These are phyloP conservation scores for Globisporangium takayamanum DNA, from an alignment of 352 stramenopile genomes.

Conservation along the genomic window DNA sequence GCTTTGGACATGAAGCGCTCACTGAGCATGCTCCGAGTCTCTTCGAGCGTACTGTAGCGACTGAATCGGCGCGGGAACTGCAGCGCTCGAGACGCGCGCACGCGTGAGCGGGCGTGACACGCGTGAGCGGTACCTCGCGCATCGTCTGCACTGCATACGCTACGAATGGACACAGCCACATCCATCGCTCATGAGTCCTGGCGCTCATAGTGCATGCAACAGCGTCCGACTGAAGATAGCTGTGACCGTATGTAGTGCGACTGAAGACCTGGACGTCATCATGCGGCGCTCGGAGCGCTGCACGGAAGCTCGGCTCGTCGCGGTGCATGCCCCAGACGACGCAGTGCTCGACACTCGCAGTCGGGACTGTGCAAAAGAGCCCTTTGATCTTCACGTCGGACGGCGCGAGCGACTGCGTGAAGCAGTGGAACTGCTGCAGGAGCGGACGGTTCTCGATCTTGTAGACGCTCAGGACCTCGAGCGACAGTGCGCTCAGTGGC, in stretches of 20 bases:
- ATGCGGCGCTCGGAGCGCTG: background rate
- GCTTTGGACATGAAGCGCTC: background rate
- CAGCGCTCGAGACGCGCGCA: conserved; percentile 11
- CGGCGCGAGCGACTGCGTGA: conserved; percentile 16
- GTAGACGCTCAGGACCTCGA: conserved; percentile 76
- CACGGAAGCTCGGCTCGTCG: conserved; percentile 8
- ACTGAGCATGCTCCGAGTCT: conserved; percentile 4
- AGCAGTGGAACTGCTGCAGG: conserved; percentile 49
- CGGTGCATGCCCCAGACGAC: conserved; percentile 57
- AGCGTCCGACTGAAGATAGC: background rate
- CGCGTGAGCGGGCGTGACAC: conserved; percentile 8
- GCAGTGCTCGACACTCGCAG: conserved; percentile 44
- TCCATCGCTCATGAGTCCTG: background rate
- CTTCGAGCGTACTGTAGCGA: conserved; percentile 67
- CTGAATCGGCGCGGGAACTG: conserved; percentile 61
- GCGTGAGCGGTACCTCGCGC: conserved; percentile 18
- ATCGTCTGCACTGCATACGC: background rate
- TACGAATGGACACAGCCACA: background rate
- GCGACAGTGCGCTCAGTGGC: background rate
- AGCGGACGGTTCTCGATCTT: conserved; percentile 73
- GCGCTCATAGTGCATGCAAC: background rate
- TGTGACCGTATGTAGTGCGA: conserved; percentile 16
- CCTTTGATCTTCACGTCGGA: conserved; percentile 60
- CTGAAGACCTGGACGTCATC: conserved; percentile 29
- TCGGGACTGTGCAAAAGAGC: conserved; percentile 59